phyloP scores from a whole-genome alignment of 139 green algal species.

The Picochlorum costavermella region DNA sequence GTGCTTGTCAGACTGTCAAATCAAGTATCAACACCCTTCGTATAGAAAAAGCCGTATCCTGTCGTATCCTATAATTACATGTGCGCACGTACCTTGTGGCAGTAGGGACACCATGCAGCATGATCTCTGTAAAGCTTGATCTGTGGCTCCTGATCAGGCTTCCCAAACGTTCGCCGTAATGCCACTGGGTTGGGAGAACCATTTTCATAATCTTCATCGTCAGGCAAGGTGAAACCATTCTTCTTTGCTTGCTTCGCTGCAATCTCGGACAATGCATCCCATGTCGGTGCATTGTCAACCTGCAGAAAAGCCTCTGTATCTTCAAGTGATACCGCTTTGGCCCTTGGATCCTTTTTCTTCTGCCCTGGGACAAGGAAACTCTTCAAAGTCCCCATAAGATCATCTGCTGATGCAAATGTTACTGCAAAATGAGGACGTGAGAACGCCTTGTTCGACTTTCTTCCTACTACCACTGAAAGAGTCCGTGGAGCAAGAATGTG shows the following conservation, averaged over 20 bases:
- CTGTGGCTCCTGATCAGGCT: constrained; percentile 10
- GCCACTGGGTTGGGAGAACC: constrained; percentile 52
- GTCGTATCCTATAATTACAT: too few species aligned
- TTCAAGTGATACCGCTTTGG: neutral
- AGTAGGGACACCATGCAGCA: constrained; percentile 63
- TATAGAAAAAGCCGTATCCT: too few species aligned
- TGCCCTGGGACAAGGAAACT: neutral
- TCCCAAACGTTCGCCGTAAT: constrained; percentile 67
- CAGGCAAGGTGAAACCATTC: constrained; percentile 6
- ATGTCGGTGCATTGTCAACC: constrained; percentile 51
- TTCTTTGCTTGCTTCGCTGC: constrained; percentile 26
- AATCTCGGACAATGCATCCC: constrained; percentile 46
- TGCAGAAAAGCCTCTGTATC: constrained; percentile 26
- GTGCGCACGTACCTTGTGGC: constrained; percentile 20
- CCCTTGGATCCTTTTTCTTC: too few species aligned
- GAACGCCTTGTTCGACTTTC: too few species aligned
- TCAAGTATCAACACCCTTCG: too few species aligned
- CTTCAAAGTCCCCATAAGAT: neutral
- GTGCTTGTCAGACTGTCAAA: too few species aligned
- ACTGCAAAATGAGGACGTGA: neutral
- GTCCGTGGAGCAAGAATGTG: neutral
- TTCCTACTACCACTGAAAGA: constrained; percentile 1
- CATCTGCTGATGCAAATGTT: neutral
- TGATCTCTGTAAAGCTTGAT: constrained; percentile 67
- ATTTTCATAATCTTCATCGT: constrained; percentile 21